Evolutionary conservation across 2,329 filamentous ascomycete species (phyloP).

Genomic region (Colletotrichum chlorophyti): DNA sequence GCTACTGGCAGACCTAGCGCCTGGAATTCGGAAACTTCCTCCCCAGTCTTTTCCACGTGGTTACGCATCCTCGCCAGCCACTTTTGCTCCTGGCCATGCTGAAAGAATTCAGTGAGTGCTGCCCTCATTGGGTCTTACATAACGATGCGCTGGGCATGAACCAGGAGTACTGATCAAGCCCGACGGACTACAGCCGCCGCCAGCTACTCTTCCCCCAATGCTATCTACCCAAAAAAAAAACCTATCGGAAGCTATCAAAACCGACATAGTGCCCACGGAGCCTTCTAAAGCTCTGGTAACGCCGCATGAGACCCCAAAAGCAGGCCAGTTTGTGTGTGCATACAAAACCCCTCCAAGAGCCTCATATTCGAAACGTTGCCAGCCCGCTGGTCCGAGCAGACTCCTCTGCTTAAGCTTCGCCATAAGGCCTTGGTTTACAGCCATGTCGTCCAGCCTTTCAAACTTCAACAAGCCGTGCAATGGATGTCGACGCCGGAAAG

Average conservation of each 20-base stretch:
- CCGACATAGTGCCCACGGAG: background rate
- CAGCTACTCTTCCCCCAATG: too few relatives aligned
- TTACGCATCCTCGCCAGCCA: too few relatives aligned
- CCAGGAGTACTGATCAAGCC: background rate
- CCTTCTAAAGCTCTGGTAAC: constrained; percentile 7
- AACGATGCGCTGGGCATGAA: too few relatives aligned
- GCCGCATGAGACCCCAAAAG: constrained; percentile 2
- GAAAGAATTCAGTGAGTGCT: too few relatives aligned
- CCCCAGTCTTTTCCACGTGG: too few relatives aligned
- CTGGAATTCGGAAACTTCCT: too few relatives aligned
- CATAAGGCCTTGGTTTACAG: background rate
- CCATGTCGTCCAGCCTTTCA: constrained; percentile 11
- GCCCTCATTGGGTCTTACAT: background rate
- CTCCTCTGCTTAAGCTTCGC: too few relatives aligned
- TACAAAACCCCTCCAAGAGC: background rate
- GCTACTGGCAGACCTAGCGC: too few relatives aligned
- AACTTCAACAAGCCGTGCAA: constrained; percentile 25
- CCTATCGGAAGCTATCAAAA: too few relatives aligned
- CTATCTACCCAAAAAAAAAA: too few relatives aligned
- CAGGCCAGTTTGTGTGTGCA: background rate
- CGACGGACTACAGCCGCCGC: too few relatives aligned
- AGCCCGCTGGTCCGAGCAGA: constrained; percentile 1
- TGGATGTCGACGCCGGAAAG: constrained; percentile 21
- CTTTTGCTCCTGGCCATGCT: too few relatives aligned
- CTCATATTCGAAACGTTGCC: background rate